Conservation (phyloP, 257 asterid genomes). For the Primulina tabacum region DNA sequence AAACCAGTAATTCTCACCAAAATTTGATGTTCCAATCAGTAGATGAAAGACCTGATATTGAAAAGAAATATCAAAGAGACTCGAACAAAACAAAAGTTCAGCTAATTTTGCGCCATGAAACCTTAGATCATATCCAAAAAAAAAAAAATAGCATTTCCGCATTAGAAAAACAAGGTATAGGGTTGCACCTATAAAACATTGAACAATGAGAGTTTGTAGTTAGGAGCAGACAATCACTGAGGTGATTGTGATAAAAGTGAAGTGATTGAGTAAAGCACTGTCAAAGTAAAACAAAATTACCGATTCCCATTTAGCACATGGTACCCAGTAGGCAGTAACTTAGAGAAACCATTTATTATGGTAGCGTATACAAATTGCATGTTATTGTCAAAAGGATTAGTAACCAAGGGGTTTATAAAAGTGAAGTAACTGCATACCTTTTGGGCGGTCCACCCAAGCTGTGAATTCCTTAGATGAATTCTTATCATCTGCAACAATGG, state of each 20-base stretch:
- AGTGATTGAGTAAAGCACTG: too few relatives aligned
- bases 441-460: conserved; percentile 89
- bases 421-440: conserved; percentile 50
- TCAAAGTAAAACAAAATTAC: neutral
- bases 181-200: neutral
- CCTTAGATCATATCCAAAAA: neutral
- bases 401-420: conserved; percentile 6
- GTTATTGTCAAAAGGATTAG: conserved; percentile 7
- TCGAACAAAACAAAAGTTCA: neutral
- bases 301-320: neutral
- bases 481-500: conserved; percentile 52
- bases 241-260: conserved; percentile 11
- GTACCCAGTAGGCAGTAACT: neutral
- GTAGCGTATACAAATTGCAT: conserved; percentile 15
- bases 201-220: neutral
- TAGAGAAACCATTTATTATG: conserved; percentile 3
- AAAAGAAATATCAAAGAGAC: neutral
- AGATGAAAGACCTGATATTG: neutral
- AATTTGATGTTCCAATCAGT: neutral
- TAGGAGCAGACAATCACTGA: neutral
- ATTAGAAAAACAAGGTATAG: too few relatives aligned
- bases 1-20: neutral
- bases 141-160: neutral
- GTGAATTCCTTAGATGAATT: conserved; percentile 76
- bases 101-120: neutral